Evolutionary conservation across 768 basidiomycete genomes (phyloP).

Genomic region (Russula olivacea): DNA sequence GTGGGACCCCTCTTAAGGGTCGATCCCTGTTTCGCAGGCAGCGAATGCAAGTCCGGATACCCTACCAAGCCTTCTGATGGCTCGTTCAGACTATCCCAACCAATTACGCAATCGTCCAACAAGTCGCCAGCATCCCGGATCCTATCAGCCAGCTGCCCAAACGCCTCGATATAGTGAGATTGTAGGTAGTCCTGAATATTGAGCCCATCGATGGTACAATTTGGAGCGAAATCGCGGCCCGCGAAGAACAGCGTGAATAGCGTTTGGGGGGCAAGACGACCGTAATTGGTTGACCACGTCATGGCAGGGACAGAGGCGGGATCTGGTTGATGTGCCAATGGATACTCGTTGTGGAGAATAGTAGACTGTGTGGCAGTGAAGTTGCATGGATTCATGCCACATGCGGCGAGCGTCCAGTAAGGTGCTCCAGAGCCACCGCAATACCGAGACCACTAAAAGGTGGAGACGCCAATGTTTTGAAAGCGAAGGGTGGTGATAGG

Average conservation of each 20-base stretch:
- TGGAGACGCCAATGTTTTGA: not conserved
- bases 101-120: slow-evolving; percentile 83
- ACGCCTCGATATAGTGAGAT: slow-evolving; percentile 66
- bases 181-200: slow-evolving; percentile 91
- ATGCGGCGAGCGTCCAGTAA: slow-evolving; percentile 87
- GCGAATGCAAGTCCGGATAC: slow-evolving; percentile 59
- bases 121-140: slow-evolving; percentile 71
- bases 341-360: slow-evolving; percentile 87
- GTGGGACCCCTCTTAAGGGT: slow-evolving; percentile 80
- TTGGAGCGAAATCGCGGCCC: slow-evolving; percentile 83
- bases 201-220: slow-evolving; percentile 82
- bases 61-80: slow-evolving; percentile 80
- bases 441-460: slow-evolving; percentile 86
- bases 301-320: slow-evolving; percentile 81
- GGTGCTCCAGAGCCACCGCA: slow-evolving; percentile 93
- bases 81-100: slow-evolving; percentile 97
- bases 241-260: slow-evolving; percentile 95
- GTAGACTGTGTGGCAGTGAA: slow-evolving; percentile 83
- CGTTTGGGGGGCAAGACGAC: slow-evolving; percentile 80
- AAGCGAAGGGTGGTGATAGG: not conserved
- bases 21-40: slow-evolving; percentile 62
- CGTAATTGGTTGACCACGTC: slow-evolving; percentile 97
- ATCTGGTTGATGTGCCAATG: slow-evolving; percentile 50
- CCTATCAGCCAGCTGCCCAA: slow-evolving; percentile 67
- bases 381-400: slow-evolving; percentile 81